Evolutionary conservation across 805 yeast species (phyloP).

Genomic region (Nakazawaea ishiwadae): DNA sequence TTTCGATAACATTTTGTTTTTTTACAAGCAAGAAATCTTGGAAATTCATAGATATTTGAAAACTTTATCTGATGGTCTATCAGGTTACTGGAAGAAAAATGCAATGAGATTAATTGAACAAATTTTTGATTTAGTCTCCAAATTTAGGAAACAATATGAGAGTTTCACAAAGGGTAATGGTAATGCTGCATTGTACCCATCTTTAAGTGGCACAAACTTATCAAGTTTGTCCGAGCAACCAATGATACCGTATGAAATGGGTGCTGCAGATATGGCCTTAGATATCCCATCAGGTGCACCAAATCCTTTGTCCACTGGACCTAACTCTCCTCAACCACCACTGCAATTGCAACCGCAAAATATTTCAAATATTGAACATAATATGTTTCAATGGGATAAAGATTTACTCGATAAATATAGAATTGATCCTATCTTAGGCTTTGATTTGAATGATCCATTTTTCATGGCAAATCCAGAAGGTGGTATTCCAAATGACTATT

Average conservation of each 20-base stretch:
- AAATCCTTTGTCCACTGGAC: not conserved
- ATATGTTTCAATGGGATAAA: slow-evolving; percentile 11
- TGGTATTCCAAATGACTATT: slow-evolving; percentile 14
- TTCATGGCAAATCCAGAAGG: slow-evolving; percentile 41
- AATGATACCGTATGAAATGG: not conserved
- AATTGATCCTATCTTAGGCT: slow-evolving; percentile 35
- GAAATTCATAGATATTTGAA: slow-evolving; percentile 24
- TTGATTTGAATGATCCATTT: slow-evolving; percentile 41
- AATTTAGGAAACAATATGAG: slow-evolving; percentile 25
- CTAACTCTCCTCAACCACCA: slow-evolving; percentile 7
- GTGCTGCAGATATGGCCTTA: not conserved
- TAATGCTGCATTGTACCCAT: slow-evolving; percentile 8
- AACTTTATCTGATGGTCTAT: slow-evolving; percentile 24
- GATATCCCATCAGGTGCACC: slow-evolving; percentile 7
- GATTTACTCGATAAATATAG: slow-evolving; percentile 13
- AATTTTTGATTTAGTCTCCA: slow-evolving; percentile 14
- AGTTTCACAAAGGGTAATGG: slow-evolving; percentile 20
- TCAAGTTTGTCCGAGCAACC: not conserved
- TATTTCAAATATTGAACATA: slow-evolving; percentile 9
- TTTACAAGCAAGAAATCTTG: slow-evolving; percentile 22
- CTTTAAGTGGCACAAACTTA: slow-evolving; percentile 9
- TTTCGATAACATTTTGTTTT: slow-evolving; percentile 23
- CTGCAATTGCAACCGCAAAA: not conserved
- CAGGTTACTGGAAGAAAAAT: slow-evolving; percentile 24
- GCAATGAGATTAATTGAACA: slow-evolving; percentile 26